phyloP scores from a whole-genome alignment of 2,329 filamentous ascomycete genomes.

The Pestalotiopsis sp. region DNA sequence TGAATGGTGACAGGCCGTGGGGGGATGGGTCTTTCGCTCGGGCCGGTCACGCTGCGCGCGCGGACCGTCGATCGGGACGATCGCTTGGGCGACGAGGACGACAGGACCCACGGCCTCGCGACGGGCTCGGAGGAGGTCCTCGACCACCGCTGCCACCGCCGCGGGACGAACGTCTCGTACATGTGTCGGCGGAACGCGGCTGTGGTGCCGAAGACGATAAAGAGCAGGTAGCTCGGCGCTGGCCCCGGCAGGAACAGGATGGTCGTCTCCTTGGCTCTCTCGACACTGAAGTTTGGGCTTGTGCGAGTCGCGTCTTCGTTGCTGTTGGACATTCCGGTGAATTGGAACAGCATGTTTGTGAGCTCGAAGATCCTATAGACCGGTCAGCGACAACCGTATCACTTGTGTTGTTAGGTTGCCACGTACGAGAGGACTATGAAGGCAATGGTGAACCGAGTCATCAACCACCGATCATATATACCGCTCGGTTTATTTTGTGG shows the following conservation, averaged over 20 bases:
- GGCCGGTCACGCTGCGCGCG: background rate
- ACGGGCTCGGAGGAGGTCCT: background rate
- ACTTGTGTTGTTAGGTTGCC: background rate
- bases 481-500: slow-evolving; percentile 16
- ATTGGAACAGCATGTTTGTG: slow-evolving; percentile 25
- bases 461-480: slow-evolving; percentile 48
- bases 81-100: background rate
- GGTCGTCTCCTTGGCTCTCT: slow-evolving; percentile 34
- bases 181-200: slow-evolving; percentile 35
- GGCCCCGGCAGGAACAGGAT: slow-evolving; percentile 41
- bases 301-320: slow-evolving; percentile 23
- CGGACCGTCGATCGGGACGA: background rate
- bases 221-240: slow-evolving; percentile 37
- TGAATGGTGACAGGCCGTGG: background rate
- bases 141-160: slow-evolving; percentile 16
- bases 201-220: slow-evolving; percentile 45
- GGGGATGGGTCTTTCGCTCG: background rate
- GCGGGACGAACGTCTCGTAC: slow-evolving; percentile 24
- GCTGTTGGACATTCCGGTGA: slow-evolving; percentile 33
- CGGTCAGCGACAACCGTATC: slow-evolving; percentile 24
- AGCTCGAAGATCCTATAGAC: slow-evolving; percentile 40
- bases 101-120: background rate
- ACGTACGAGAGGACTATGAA: slow-evolving; percentile 43
- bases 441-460: slow-evolving; percentile 46
- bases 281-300: slow-evolving; percentile 35